phyloP scores from a whole-genome alignment of 2,329 filamentous ascomycete genomes.

The Botrytis squamosa region DNA sequence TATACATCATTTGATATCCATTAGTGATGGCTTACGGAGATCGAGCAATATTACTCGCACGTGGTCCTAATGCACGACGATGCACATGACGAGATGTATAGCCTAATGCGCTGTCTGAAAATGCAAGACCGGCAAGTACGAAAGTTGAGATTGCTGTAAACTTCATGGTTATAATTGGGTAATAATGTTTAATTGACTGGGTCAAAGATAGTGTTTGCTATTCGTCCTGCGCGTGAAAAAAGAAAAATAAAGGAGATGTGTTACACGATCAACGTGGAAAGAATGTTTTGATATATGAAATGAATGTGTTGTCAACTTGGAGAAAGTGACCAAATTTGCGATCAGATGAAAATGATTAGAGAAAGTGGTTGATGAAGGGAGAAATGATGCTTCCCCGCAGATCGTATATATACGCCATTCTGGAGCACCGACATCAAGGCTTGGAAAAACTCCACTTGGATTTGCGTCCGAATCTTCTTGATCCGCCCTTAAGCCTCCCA shows the following conservation, averaged over 20 bases:
- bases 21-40: background rate
- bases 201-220: background rate
- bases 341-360: background rate
- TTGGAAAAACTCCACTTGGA: background rate
- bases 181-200: background rate
- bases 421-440: background rate
- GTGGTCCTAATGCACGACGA: background rate
- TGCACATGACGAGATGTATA: background rate
- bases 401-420: background rate
- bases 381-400: background rate
- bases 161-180: background rate
- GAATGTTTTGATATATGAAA: background rate
- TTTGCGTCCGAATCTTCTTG: background rate
- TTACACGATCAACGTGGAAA: slow-evolving; percentile 17
- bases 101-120: background rate
- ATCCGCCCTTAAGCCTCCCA: background rate
- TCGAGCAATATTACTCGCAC: background rate
- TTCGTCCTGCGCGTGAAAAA: background rate
- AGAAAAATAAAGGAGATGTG: background rate
- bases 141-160: background rate
- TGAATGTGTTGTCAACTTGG: background rate
- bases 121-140: background rate
- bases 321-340: background rate
- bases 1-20: background rate
- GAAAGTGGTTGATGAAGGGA: slow-evolving; percentile 2